Conservation (phyloP, 2,329 filamentous ascomycete species). For the Coleophoma eucalyptorum region DNA sequence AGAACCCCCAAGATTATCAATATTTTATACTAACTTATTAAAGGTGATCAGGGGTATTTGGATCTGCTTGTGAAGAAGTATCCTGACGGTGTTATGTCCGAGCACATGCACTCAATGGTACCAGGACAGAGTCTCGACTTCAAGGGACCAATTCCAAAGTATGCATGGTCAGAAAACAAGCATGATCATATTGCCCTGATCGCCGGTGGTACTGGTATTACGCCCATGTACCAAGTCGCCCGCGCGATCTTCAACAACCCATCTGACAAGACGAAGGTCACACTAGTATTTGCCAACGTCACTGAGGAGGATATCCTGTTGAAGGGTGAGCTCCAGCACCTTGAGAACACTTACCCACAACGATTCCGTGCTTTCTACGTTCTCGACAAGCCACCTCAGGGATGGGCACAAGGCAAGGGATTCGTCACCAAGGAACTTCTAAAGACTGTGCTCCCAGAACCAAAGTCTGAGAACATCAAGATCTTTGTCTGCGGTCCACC, state of each 20-base stretch:
- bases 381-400: constrained; percentile 77
- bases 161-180: constrained; percentile 86
- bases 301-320: constrained; percentile 87
- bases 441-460: constrained; percentile 91
- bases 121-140: constrained; percentile 81
- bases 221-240: constrained; percentile 94
- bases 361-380: constrained; percentile 95
- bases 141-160: constrained; percentile 96
- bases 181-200: constrained; percentile 84
- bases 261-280: constrained; percentile 95
- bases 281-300: constrained; percentile 89
- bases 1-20: constrained; percentile 3
- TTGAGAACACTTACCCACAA: constrained; percentile 94
- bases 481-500: constrained; percentile 94
- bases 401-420: constrained; percentile 74
- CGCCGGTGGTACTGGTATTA: constrained; percentile 95
- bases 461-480: constrained; percentile 90
- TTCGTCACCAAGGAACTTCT: constrained; percentile 86
- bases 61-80: constrained; percentile 94
- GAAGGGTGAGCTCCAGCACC: constrained; percentile 75
- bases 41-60: constrained; percentile 73
- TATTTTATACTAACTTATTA: constrained; percentile 9
- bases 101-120: constrained; percentile 78
- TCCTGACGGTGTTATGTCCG: constrained; percentile 85
- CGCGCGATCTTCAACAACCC: constrained; percentile 95